A percentile compares a stretch with the other conserved stretches of the same genome.
phyloP scores from a whole-genome alignment of 2,329 filamentous ascomycete species.

The Neonectria magnoliae region DNA sequence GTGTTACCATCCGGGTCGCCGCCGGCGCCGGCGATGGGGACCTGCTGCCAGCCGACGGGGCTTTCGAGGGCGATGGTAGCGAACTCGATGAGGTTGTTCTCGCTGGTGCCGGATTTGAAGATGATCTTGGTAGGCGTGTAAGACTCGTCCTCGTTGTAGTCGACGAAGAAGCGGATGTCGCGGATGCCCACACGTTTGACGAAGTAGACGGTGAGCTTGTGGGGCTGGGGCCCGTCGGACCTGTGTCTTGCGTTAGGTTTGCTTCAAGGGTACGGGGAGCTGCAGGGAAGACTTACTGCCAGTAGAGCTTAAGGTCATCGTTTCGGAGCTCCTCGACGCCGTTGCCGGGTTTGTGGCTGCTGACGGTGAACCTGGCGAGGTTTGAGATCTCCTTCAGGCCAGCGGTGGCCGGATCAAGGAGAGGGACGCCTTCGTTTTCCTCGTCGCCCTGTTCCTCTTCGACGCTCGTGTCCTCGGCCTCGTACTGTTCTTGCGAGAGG shows the following conservation, averaged over 20 bases:
- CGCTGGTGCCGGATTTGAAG: constrained; percentile 88
- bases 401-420: constrained; percentile 63
- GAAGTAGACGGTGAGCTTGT: constrained; percentile 85
- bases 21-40: constrained; percentile 68
- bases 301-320: constrained; percentile 78
- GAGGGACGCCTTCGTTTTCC: constrained; percentile 51
- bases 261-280: background rate
- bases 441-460: constrained; percentile 51
- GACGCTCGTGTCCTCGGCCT: constrained; percentile 45
- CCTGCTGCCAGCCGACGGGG: constrained; percentile 90
- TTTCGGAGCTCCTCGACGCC: constrained; percentile 80
- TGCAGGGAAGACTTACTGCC: constrained; percentile 69
- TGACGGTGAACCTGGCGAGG: constrained; percentile 84
- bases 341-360: constrained; percentile 82
- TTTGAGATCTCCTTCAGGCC: constrained; percentile 86
- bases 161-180: constrained; percentile 83
- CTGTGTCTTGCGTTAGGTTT: constrained; percentile 47
- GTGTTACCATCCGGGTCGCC: constrained; percentile 74
- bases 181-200: constrained; percentile 83
- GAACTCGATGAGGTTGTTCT: constrained; percentile 92
- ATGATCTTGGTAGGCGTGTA: constrained; percentile 96
- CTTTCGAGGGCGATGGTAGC: constrained; percentile 80
- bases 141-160: constrained; percentile 92
- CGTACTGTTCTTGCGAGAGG: constrained; percentile 46
- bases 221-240: constrained; percentile 86